phyloP scores from a whole-genome alignment of 805 yeast genomes.

The Cyberlindnera mrakii region DNA sequence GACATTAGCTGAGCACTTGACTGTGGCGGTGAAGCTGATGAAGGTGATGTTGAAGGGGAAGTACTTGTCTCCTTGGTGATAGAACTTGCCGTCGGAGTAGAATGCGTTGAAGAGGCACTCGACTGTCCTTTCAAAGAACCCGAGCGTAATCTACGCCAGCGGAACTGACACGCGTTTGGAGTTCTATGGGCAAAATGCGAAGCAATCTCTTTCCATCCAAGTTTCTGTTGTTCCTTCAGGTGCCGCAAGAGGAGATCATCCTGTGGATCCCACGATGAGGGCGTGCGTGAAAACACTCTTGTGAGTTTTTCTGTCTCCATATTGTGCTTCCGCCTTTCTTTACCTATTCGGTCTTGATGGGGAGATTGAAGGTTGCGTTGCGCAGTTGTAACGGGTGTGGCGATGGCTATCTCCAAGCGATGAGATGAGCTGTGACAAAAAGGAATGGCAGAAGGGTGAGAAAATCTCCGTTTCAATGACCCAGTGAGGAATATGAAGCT shows the following conservation, averaged over 20 bases:
- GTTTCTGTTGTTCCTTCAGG: slow-evolving; percentile 72
- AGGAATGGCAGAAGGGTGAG: too few relatives aligned
- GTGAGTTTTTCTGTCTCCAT: slow-evolving; percentile 14
- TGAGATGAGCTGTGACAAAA: too few relatives aligned
- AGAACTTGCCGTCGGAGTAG: slow-evolving; percentile 10
- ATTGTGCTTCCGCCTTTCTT: slow-evolving; percentile 1
- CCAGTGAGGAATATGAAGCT: too few relatives aligned
- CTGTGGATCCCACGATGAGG: slow-evolving; percentile 72
- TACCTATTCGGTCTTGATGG: background rate
- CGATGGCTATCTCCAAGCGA: too few relatives aligned
- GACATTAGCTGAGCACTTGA: background rate
- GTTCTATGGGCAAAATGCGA: slow-evolving; percentile 74
- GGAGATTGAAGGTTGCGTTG: too few relatives aligned
- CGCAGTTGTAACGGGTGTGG: background rate
- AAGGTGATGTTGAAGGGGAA: slow-evolving; percentile 11
- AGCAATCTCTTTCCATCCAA: slow-evolving; percentile 88
- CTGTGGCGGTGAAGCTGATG: slow-evolving; percentile 2
- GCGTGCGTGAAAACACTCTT: slow-evolving; percentile 28
- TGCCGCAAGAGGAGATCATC: slow-evolving; percentile 69
- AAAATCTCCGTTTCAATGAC: too few relatives aligned
- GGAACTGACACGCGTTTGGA: slow-evolving; percentile 83
- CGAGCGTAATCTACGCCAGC: slow-evolving; percentile 71
- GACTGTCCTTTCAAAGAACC: slow-evolving; percentile 30
- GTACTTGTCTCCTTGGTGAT: slow-evolving; percentile 5
- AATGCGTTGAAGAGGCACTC: slow-evolving; percentile 3